These are phyloP conservation scores for Euphorbia peplus DNA, from an alignment of 345 rosid genomes.

Conservation along the genomic window DNA sequence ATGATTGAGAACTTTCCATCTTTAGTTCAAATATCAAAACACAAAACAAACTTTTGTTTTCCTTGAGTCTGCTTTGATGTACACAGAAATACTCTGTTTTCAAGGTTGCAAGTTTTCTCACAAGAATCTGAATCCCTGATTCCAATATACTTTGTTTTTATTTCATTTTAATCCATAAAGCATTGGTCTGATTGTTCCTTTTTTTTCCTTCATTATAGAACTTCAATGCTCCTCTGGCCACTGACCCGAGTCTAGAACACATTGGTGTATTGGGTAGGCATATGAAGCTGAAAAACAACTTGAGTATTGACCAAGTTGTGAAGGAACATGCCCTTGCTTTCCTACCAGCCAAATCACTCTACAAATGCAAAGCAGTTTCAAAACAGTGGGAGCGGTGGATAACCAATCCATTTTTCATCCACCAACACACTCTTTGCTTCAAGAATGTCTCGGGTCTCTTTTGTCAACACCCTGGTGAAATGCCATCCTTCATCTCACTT, in stretches of 20 bases:
- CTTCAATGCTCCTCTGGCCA: not conserved
- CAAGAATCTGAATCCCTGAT: no score
- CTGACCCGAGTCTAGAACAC: not conserved
- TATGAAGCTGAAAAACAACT: not conserved
- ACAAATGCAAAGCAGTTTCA: conserved; percentile 39
- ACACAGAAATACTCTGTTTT: no score
- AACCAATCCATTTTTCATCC: conserved; percentile 36
- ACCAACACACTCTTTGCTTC: conserved; percentile 32
- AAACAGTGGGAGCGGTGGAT: conserved; percentile 39
- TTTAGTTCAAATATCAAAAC: no score
- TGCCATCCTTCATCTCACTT: conserved; percentile 30
- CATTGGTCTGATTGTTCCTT: not conserved
- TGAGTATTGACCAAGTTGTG: conserved; percentile 20
- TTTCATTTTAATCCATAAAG: not conserved
- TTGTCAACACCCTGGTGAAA: conserved; percentile 24
- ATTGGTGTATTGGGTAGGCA: not conserved
- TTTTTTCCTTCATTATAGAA: conserved; percentile 2
- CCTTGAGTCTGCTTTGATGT: not conserved
- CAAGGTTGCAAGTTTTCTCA: no score
- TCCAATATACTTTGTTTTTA: no score
- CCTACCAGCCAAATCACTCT: conserved; percentile 45
- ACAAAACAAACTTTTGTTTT: not conserved
- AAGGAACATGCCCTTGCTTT: conserved; percentile 30
- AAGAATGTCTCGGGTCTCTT: conserved; percentile 37
- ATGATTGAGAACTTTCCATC: no score